Percentiles rank a stretch among this genome's conserved stretches.
Evolutionary conservation across 805 yeast species (phyloP).

Genomic region (Yarrowia divulgata): DNA sequence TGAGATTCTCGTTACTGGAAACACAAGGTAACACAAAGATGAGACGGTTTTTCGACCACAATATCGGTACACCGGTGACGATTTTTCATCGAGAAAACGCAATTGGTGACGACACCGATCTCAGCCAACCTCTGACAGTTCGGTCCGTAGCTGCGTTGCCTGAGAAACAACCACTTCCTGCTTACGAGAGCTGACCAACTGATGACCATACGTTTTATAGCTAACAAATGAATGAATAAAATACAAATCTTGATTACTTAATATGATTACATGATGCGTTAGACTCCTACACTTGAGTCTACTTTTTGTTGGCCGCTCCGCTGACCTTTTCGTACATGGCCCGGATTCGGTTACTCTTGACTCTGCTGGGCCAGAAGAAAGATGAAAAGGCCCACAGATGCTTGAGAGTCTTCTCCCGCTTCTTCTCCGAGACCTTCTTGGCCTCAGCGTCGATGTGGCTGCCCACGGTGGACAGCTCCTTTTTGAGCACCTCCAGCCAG

Average conservation of each 20-base stretch:
- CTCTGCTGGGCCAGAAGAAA: slow-evolving; percentile 86
- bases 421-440: slow-evolving; percentile 45
- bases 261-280: slow-evolving; percentile 26
- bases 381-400: slow-evolving; percentile 88
- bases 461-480: slow-evolving; percentile 75
- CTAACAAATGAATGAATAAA: neutral
- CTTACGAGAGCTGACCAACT: neutral
- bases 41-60: slow-evolving; percentile 19
- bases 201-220: too few species aligned
- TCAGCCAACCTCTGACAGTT: neutral
- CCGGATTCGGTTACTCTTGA: slow-evolving; percentile 67
- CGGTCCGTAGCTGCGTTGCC: neutral
- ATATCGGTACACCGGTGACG: slow-evolving; percentile 5
- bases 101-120: neutral
- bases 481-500: slow-evolving; percentile 74
- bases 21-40: neutral
- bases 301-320: slow-evolving; percentile 20
- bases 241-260: slow-evolving; percentile 25
- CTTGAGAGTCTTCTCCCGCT: slow-evolving; percentile 56
- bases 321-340: slow-evolving; percentile 66
- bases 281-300: slow-evolving; percentile 12
- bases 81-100: slow-evolving; percentile 6
- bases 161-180: slow-evolving; percentile 6
- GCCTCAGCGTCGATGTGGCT: slow-evolving; percentile 61
- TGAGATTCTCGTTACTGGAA: slow-evolving; percentile 19